Evolutionary conservation across 768 basidiomycete genomes (phyloP), one percentile per base, ranked within the genome.

Genomic region (Gelatoporia subvermispora): DNA sequence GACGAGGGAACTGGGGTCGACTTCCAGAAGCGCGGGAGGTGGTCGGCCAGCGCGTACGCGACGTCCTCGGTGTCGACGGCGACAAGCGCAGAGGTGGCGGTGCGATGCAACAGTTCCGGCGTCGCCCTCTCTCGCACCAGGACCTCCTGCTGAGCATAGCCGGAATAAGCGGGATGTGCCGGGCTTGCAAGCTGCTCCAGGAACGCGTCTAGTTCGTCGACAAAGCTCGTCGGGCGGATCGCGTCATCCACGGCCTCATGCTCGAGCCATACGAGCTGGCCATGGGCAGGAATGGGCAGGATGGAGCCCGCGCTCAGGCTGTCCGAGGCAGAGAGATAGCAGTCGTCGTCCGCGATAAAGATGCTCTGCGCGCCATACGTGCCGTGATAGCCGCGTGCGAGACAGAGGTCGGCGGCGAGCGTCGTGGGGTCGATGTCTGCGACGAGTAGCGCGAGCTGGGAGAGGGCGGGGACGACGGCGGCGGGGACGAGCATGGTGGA

Each of bases 11-110:
- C 66, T 1, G 81, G 70, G 15, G 78, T 78, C 8, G 85, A 76
- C 53, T 81, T 88, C 79, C 88, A 87, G 68, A 79, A 84, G 13
- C 71, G 74, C 1, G 88, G 91, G 52, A 93, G 70, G 18, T 62
- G 62, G 41, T 61, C 60, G 40, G 74, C 77, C 23, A 70, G 62
- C 4, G 61, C 63, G 0, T 60, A 55, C 28, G 69, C 66, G 28
- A 85, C 60, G 7, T 34, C n/a, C 21, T 24, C 49, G 8, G 23
- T 22, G 47, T 53, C 52, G 24, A 64, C 50, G 1, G 79, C 74
- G 39, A 87, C 52, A 16, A 88, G 66, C 1, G 75, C 75, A 9
- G 77, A 74, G 15, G 66, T 62, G 7, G 59, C 23, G 3, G 72
- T 68, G n/a, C 62, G 64, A 56, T 78, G 68, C 51, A 80, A 67